A percentile compares a stretch with the other conserved stretches of the same genome.
Evolutionary conservation across 768 basidiomycete species (phyloP).

Genomic region (Boletus vermiculosoides): DNA sequence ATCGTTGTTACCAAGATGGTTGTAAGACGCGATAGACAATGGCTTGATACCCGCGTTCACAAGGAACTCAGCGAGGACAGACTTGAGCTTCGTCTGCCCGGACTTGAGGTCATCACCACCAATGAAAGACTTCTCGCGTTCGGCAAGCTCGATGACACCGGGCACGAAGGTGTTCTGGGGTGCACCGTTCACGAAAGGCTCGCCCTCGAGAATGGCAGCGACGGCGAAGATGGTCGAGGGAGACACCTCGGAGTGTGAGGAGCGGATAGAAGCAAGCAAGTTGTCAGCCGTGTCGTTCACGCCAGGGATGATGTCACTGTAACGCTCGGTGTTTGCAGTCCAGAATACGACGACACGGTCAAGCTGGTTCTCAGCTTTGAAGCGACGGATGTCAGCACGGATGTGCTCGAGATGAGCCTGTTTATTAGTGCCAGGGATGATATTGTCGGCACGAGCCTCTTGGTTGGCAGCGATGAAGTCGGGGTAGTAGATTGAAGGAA

Average conservation of each 20-base stretch:
- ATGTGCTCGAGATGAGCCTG: conserved; percentile 88
- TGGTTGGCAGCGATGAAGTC: conserved; percentile 99
- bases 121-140: conserved; percentile 87
- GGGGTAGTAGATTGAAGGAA: conserved; percentile 96
- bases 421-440: conserved; percentile 85
- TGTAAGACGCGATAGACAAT: conserved; percentile 95
- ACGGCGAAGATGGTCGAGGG: conserved; percentile 96
- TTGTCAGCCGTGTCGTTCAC: conserved; percentile 94
- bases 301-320: conserved; percentile 90
- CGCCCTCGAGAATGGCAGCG: conserved; percentile 91
- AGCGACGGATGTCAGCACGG: conserved; percentile 89
- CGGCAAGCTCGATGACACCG: conserved; percentile 89
- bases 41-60: conserved; percentile 99
- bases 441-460: conserved; percentile 91
- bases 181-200: conserved; percentile 95
- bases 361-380: conserved; percentile 80
- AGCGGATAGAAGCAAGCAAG: conserved; percentile 76
- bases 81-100: conserved; percentile 97
- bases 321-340: conserved; percentile 99
- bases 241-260: conserved; percentile 90
- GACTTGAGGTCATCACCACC: conserved; percentile 98
- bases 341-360: conserved; percentile 94
- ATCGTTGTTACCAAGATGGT: conserved; percentile 98
- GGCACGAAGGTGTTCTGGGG: conserved; percentile 99
- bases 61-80: conserved; percentile 95